These are phyloP conservation scores for Akanthomyces uredinophilus DNA, from an alignment of 2,329 filamentous ascomycete species.

Conservation along the genomic window DNA sequence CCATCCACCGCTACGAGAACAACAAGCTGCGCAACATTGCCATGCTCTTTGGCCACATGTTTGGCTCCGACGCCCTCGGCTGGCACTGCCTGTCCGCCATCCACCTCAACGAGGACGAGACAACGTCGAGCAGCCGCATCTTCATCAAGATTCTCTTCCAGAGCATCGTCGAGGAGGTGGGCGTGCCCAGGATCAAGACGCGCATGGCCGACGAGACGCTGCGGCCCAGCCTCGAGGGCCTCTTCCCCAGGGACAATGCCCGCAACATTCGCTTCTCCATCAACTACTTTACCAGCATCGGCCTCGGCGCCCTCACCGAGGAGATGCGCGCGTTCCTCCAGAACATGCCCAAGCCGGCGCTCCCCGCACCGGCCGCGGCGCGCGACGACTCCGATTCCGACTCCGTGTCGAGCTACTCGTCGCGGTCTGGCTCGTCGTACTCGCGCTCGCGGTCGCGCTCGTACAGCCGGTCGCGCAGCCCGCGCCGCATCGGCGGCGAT, in stretches of 20 bases:
- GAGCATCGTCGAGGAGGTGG: conserved; percentile 80
- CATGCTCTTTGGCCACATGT: conserved; percentile 86
- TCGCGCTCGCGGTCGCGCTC: conserved; percentile 41
- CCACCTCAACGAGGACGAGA: conserved; percentile 93
- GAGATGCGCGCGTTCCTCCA: conserved; percentile 89
- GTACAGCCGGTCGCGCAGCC: conserved; percentile 21
- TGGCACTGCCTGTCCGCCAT: conserved; percentile 86
- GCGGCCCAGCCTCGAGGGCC: conserved; percentile 70
- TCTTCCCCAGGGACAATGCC: conserved; percentile 86
- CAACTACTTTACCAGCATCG: conserved; percentile 98
- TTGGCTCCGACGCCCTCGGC: conserved; percentile 81
- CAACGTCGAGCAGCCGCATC: conserved; percentile 91
- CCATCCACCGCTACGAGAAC: conserved; percentile 94
- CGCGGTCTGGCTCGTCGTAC: conserved; percentile 56
- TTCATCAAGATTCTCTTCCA: conserved; percentile 98
- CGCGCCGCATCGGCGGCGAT: conserved; percentile 18
- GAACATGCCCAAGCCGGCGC: conserved; percentile 79
- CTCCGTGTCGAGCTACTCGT: conserved; percentile 74
- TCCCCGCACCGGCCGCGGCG: conserved; percentile 59
- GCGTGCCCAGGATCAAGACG: conserved; percentile 71
- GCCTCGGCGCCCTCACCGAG: conserved; percentile 91
- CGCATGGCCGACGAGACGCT: conserved; percentile 75
- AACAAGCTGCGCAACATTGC: conserved; percentile 94
- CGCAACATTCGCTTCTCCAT: conserved; percentile 93
- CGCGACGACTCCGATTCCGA: conserved; percentile 57